Evolutionary conservation across 495 filamentous ascomycete species (phyloP).

Genomic region (Penicillium chermesinum): DNA sequence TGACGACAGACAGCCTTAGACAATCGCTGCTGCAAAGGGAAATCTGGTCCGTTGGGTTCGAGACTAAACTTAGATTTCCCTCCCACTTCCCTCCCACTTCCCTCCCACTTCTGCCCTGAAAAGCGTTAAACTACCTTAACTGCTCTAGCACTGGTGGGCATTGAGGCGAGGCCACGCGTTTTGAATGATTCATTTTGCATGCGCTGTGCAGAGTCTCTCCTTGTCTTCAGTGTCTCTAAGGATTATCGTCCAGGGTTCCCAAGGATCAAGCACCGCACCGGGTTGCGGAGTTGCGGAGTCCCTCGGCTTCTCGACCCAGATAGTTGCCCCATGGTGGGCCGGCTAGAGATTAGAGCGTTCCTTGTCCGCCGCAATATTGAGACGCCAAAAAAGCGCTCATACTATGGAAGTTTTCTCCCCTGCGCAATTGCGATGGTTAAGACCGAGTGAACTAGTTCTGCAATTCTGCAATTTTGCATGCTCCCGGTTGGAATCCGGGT

Average conservation of each 20-base stretch:
- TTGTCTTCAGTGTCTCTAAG: too few relatives aligned
- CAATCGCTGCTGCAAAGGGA: slow-evolving; percentile 14
- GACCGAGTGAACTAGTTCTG: too few relatives aligned
- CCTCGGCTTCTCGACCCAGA: neutral
- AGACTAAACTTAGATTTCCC: neutral
- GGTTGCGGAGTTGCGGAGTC: neutral
- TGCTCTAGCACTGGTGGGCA: neutral
- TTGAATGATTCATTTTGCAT: too few relatives aligned
- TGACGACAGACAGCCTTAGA: slow-evolving; percentile 12
- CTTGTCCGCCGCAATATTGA: too few relatives aligned
- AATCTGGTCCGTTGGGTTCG: neutral
- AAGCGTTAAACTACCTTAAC: neutral
- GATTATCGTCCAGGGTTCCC: too few relatives aligned
- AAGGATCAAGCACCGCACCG: neutral
- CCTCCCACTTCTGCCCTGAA: neutral
- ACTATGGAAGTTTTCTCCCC: too few relatives aligned
- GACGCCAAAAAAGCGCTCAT: too few relatives aligned
- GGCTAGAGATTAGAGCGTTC: neutral
- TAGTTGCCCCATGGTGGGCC: neutral
- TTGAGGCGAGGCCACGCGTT: neutral
- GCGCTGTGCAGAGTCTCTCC: too few relatives aligned
- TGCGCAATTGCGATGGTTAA: too few relatives aligned
- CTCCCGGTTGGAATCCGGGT: too few relatives aligned
- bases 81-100: too few relatives aligned
- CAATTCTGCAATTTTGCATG: too few relatives aligned